phyloP scores from a whole-genome alignment of 2,329 filamentous ascomycete species.

The Cordyceps fumosorosea region DNA sequence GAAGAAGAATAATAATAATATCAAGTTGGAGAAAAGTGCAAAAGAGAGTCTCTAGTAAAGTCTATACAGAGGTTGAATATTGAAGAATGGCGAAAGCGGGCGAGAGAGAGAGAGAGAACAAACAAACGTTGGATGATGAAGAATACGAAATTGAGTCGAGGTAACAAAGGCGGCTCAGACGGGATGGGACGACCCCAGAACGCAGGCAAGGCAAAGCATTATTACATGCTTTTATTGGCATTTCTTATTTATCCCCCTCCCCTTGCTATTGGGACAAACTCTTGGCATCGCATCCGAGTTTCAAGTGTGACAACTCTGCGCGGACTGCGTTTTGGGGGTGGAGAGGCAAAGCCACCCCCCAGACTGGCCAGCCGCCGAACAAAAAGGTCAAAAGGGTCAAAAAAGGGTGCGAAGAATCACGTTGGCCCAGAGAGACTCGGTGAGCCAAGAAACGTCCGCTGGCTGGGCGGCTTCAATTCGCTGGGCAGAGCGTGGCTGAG shows the following conservation, averaged over 20 bases:
- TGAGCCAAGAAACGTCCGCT: slow-evolving; percentile 5
- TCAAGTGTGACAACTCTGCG: not conserved
- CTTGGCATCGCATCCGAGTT: slow-evolving; percentile 8
- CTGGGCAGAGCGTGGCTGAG: slow-evolving; percentile 5
- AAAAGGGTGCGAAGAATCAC: not conserved
- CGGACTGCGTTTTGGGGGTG: slow-evolving; percentile 3
- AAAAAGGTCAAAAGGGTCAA: not conserved
- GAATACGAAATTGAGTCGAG: not conserved
- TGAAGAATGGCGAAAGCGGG: not conserved
- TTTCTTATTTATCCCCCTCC: not conserved
- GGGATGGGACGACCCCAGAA: not conserved
- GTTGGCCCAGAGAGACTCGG: not conserved
- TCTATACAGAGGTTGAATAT: not conserved
- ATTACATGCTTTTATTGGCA: not conserved
- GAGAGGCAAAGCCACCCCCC: not conserved
- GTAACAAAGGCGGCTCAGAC: not conserved
- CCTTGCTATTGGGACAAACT: not conserved
- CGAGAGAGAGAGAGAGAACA: too few relatives aligned
- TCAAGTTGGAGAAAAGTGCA: not conserved
- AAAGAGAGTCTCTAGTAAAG: not conserved
- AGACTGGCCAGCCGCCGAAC: not conserved
- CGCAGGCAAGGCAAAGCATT: not conserved
- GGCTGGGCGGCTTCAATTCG: slow-evolving; percentile 3
- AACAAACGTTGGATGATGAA: not conserved
- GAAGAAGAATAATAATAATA: not conserved